Evolutionary conservation across 2,329 filamentous ascomycete species (phyloP).

Genomic region (Annulohypoxylon truncatum): DNA sequence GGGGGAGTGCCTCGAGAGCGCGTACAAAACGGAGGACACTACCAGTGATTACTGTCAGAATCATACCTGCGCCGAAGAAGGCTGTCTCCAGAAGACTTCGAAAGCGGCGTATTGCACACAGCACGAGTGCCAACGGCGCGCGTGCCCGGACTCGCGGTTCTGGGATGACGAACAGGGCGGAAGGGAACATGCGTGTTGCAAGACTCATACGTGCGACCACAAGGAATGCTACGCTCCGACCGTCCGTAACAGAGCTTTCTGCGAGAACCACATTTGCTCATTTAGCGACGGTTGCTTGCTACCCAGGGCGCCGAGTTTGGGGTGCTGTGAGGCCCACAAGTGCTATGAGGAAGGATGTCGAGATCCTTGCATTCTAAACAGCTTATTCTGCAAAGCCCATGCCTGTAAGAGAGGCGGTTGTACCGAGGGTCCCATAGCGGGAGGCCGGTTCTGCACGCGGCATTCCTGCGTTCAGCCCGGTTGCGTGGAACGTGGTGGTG

Average conservation of each 20-base stretch:
- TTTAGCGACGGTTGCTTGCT: slow-evolving; percentile 27
- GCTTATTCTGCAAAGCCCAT: slow-evolving; percentile 30
- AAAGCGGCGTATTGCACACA: slow-evolving; percentile 24
- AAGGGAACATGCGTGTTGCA: slow-evolving; percentile 32
- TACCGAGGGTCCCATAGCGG: slow-evolving; percentile 21
- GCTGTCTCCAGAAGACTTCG: slow-evolving; percentile 18
- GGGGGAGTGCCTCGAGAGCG: slow-evolving; percentile 21
- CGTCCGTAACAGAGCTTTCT: slow-evolving; percentile 26
- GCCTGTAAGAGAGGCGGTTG: slow-evolving; percentile 24
- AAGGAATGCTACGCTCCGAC: slow-evolving; percentile 23
- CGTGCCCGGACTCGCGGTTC: slow-evolving; percentile 29
- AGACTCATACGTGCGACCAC: slow-evolving; percentile 29
- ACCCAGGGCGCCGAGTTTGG: slow-evolving; percentile 14
- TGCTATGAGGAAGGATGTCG: slow-evolving; percentile 19
- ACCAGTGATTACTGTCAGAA: slow-evolving; percentile 18
- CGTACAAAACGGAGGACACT: background rate
- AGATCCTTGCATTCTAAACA: slow-evolving; percentile 17
- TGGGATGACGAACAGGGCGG: slow-evolving; percentile 24
- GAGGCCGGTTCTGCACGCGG: slow-evolving; percentile 24
- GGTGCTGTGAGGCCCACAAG: slow-evolving; percentile 23
- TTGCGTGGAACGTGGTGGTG: slow-evolving; percentile 21
- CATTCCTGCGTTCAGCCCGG: slow-evolving; percentile 22
- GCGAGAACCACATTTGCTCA: slow-evolving; percentile 31
- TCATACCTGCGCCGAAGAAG: slow-evolving; percentile 30
- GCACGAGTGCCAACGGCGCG: slow-evolving; percentile 32